Conservation (phyloP, 306 rosid species). For the Purshia tridentata region DNA sequence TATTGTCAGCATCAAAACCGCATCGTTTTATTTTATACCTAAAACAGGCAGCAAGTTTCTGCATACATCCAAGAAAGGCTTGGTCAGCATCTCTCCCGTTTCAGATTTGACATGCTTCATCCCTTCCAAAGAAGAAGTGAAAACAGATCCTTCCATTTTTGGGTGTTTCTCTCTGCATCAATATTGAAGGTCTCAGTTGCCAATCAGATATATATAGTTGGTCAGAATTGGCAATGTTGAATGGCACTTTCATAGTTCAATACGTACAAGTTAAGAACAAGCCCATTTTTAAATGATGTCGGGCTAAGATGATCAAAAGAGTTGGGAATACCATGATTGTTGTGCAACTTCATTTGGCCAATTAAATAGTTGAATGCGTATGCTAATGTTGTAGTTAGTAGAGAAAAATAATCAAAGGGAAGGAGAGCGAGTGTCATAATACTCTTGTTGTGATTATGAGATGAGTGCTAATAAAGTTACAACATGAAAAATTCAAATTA, state of each 20-base stretch:
- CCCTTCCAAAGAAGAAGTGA: slow-evolving; percentile 58
- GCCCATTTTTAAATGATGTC: neutral
- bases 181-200: neutral
- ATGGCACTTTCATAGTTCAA: neutral
- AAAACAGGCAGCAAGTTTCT: slow-evolving; percentile 65
- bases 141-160: slow-evolving; percentile 53
- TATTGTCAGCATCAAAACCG: slow-evolving; percentile 9
- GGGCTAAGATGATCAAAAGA: too few relatives aligned
- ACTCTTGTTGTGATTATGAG: too few relatives aligned
- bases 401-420: too few relatives aligned
- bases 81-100: slow-evolving; percentile 54
- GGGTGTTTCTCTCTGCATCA: neutral
- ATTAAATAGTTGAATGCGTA: too few relatives aligned
- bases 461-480: too few relatives aligned
- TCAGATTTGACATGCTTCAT: slow-evolving; percentile 50
- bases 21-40: slow-evolving; percentile 41
- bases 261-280: slow-evolving; percentile 6
- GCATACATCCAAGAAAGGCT: slow-evolving; percentile 77
- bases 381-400: too few relatives aligned
- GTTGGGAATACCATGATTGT: neutral
- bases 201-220: neutral
- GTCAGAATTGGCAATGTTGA: neutral
- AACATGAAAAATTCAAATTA: neutral
- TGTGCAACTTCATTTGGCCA: neutral
- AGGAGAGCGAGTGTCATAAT: too few relatives aligned